A percentile compares a stretch with the other conserved stretches of the same genome.
Evolutionary conservation across 2,329 filamentous ascomycete species (phyloP).

Genomic region (Lachnellula suecica): DNA sequence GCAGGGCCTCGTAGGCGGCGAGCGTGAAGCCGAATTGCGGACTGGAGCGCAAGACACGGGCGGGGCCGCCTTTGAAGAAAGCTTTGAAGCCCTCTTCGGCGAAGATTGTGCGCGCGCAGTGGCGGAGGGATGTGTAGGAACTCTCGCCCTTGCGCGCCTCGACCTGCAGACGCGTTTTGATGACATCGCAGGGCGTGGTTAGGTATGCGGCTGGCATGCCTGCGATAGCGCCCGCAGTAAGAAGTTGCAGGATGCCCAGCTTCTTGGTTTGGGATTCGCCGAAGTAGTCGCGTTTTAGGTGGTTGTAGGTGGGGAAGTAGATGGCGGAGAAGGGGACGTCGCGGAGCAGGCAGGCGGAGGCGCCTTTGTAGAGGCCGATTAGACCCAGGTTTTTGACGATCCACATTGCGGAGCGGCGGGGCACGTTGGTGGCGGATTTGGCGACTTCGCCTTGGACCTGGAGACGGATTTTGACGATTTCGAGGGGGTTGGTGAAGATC

Average conservation of each 20-base stretch:
- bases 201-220: conserved; percentile 92
- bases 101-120: conserved; percentile 80
- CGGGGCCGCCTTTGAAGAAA: conserved; percentile 98
- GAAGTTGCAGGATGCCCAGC: conserved; percentile 84
- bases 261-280: conserved; percentile 86
- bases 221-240: conserved; percentile 91
- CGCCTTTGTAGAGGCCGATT: conserved; percentile 93
- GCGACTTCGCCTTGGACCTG: conserved; percentile 96
- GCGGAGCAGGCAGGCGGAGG: conserved; percentile 87
- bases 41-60: conserved; percentile 90
- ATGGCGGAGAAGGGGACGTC: conserved; percentile 98
- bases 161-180: conserved; percentile 97
- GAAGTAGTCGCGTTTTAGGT: conserved; percentile 91
- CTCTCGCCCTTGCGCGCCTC: conserved; percentile 95
- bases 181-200: conserved; percentile 96
- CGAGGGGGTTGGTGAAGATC: conserved; percentile 96
- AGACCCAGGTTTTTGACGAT: conserved; percentile 95
- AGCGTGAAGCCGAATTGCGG: conserved; percentile 98
- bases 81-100: conserved; percentile 91
- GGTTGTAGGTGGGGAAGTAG: conserved; percentile 96
- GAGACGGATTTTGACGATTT: conserved; percentile 98
- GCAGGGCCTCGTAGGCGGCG: conserved; percentile 89
- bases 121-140: conserved; percentile 80
- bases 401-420: conserved; percentile 93
- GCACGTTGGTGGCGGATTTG: conserved; percentile 78